Conservation (phyloP, 1,139 yeast species). For the Yamadazyma songkhlaensis region DNA sequence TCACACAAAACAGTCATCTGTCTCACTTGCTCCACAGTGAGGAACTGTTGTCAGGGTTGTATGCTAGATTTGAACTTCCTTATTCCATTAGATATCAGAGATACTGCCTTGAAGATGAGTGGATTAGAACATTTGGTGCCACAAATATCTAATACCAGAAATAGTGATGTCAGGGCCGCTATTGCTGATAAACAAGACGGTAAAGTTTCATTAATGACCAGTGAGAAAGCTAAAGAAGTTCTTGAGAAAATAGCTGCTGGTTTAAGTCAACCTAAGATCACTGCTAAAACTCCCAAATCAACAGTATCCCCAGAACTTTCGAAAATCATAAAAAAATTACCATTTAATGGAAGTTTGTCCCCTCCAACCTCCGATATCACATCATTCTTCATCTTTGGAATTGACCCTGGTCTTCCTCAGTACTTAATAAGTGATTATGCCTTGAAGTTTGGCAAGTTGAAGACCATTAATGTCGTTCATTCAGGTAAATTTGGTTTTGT, state of each 20-base stretch:
- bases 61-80: conserved; percentile 79
- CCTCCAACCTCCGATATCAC: conserved; percentile 37
- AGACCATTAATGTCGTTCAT: conserved; percentile 53
- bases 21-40: conserved; percentile 69
- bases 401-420: conserved; percentile 65
- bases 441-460: conserved; percentile 42
- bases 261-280: conserved; percentile 1
- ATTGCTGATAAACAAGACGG: conserved; percentile 36
- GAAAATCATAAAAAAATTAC: conserved; percentile 52
- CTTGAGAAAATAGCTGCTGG: conserved; percentile 10
- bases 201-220: conserved; percentile 36
- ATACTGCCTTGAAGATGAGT: conserved; percentile 76
- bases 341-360: conserved; percentile 54
- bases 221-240: conserved; percentile 11
- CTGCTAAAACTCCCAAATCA: conserved; percentile 8
- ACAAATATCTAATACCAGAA: conserved; percentile 10
- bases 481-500: conserved; percentile 67
- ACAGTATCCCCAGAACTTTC: conserved; percentile 36
- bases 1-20: conserved; percentile 62
- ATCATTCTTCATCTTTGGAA: conserved; percentile 72
- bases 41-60: conserved; percentile 87
- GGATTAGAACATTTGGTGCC: conserved; percentile 39
- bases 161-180: conserved; percentile 43
- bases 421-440: conserved; percentile 52
- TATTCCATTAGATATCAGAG: conserved; percentile 74